A percentile compares a stretch with the other conserved stretches of the same genome.
These are phyloP conservation scores for Triglochin maritima DNA, from an alignment of 106 monocot genomes.

Conservation along the genomic window DNA sequence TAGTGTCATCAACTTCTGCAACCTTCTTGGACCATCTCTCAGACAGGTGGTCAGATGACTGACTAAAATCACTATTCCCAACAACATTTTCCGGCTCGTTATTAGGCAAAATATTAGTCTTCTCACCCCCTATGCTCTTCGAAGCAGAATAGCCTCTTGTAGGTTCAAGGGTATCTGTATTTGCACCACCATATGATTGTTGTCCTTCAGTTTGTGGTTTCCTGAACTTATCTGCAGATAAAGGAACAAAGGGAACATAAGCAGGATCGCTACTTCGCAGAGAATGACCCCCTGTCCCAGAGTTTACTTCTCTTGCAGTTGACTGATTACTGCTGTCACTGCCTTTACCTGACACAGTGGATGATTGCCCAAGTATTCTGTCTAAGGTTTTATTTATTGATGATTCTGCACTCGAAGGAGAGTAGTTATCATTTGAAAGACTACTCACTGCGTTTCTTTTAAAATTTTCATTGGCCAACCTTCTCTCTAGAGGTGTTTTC, in stretches of 20 bases:
- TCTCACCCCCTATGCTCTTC: not conserved
- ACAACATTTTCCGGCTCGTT: not conserved
- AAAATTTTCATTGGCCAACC: conserved; percentile 34
- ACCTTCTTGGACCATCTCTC: conserved; percentile 26
- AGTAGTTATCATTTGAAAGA: not conserved
- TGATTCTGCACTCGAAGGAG: conserved; percentile 10
- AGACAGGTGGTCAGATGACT: conserved; percentile 16
- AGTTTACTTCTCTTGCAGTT: conserved; percentile 4
- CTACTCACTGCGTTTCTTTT: conserved; percentile 8
- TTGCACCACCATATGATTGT: not conserved
- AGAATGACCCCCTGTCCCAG: conserved; percentile 6
- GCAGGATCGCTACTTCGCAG: conserved; percentile 28
- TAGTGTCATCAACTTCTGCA: conserved; percentile 18
- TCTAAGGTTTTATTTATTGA: conserved; percentile 59
- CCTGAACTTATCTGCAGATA: conserved; percentile 53
- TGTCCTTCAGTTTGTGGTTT: not conserved
- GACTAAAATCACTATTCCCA: conserved; percentile 8
- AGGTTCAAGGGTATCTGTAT: not conserved
- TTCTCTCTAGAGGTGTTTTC: conserved; percentile 50
- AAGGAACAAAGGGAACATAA: conserved; percentile 68
- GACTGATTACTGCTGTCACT: not conserved
- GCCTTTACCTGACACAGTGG: conserved; percentile 15
- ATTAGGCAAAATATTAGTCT: no score
- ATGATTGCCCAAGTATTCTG: conserved; percentile 55
- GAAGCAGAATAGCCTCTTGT: not conserved